Conservation (phyloP, 257 asterid species). For the Solanum verrucosum region DNA sequence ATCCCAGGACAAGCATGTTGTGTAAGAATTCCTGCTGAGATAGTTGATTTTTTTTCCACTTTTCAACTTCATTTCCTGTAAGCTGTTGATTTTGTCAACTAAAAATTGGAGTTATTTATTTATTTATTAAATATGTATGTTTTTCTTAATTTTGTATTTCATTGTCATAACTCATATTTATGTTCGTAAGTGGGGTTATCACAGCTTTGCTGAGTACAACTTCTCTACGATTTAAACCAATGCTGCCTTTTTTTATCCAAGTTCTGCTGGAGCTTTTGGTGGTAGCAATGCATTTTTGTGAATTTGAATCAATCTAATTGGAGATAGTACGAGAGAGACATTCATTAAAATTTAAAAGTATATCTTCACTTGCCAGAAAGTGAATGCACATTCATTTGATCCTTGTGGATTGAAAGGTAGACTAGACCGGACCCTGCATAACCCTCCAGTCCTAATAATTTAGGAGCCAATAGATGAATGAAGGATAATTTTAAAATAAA, state of each 20-base stretch:
- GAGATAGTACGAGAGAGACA: not conserved
- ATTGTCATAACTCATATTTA: not conserved
- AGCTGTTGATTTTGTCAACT: not conserved
- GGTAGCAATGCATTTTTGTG: not conserved
- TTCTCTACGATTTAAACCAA: not conserved
- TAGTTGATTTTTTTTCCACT: not conserved
- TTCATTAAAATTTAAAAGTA: not conserved
- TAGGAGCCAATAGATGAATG: not conserved
- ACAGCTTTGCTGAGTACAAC: not conserved
- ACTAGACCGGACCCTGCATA: not conserved
- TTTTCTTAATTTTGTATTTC: not conserved
- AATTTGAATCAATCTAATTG: not conserved
- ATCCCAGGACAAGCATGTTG: not conserved
- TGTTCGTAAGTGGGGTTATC: not conserved
- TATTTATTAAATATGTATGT: not conserved
- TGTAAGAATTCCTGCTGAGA: not conserved
- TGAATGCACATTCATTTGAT: not conserved
- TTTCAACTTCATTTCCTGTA: not conserved
- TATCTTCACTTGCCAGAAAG: not conserved
- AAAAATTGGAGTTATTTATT: not conserved
- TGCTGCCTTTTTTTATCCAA: too few species aligned
- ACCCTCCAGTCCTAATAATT: too few species aligned
- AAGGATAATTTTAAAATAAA: not conserved
- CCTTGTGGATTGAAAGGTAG: not conserved
- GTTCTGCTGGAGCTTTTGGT: not conserved